Base-by-base conservation (phyloP, 2,329 filamentous ascomycete species). In the Cadophora gregata region DNA sequence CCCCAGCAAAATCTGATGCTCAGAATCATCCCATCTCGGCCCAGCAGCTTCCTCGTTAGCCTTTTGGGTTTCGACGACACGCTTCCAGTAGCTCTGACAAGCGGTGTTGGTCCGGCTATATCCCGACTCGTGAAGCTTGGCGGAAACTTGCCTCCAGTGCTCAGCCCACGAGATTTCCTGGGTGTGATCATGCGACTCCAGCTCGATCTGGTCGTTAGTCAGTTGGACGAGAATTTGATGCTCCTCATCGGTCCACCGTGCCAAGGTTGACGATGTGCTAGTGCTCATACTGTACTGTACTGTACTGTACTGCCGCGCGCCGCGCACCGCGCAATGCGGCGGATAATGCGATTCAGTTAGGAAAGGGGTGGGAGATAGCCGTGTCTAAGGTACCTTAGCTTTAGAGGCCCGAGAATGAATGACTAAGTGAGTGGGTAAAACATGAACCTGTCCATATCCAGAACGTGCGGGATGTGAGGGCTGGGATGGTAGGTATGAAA, bases 171-270 rank as follows among this genome's bases (percentile, higher is more conserved):
- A 66, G 25, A 69, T 67, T 21, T 62, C 64, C 25, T 62, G 38
- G 4, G 67, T 53, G 4, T 45, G 29, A 31, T 66, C 64, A 31
- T 64, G 51, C n/a, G 56, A 62, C 45, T 69, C 67, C 24, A 66
- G 47, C 47, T 64, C 64, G 19, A 69, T 65, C 47, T 69, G 67
- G 8, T 66, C 60, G 33, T 69, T 64, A 21, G 67, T 66, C 31
- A 62, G 31, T 14, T 59, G 48, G 14, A 66, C 64, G 33, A 69
- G 63, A 14, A 69, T 62, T 21, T 68, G 45, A 31, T 64, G 64
- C 24, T 68, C 67, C 33, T 66, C 63, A 31, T 68, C 63, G 42
- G 47, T 64, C 67, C 67, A 68, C 24, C 66, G 61, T 27, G 63
- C 50, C 29, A 58, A 50, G 38, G 51, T 58, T 25, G 36, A 47